Conservation (phyloP, 1,284 basidiomycete species). For the Ganoderma lucidum region DNA sequence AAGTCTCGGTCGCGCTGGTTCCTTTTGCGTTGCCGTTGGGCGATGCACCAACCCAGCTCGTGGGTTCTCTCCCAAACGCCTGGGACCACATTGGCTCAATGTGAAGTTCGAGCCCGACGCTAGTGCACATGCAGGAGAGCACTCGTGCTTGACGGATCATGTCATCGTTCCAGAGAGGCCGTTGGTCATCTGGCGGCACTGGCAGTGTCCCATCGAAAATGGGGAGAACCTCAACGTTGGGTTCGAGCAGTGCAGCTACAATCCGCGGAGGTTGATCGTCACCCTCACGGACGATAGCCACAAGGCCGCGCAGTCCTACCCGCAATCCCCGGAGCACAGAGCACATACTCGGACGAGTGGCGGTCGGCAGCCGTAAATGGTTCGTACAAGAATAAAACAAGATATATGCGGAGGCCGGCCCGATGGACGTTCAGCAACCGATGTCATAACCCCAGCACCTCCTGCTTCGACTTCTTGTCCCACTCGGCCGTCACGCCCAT, state of each 20-base stretch:
- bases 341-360: too few relatives aligned
- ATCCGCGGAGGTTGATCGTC: not conserved
- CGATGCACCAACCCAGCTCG: not conserved
- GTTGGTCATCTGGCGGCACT: not conserved
- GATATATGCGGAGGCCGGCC: too few relatives aligned
- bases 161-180: not conserved
- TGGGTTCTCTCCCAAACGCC: not conserved
- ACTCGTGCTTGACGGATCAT: not conserved
- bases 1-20: too few relatives aligned
- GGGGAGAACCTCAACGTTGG: not conserved
- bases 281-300: not conserved
- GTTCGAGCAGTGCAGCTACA: not conserved
- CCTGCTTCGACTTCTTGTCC: conserved; percentile 8
- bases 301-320: not conserved
- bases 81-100: not conserved
- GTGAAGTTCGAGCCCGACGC: too few relatives aligned
- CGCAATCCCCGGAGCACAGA: not conserved
- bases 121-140: not conserved
- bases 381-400: too few relatives aligned
- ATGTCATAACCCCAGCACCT: not conserved
- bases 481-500: conserved; percentile 21
- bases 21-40: not conserved
- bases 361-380: too few relatives aligned
- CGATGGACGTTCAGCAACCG: too few relatives aligned
- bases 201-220: too few relatives aligned